phyloP scores from a whole-genome alignment of 2,329 filamentous ascomycete species.

The Stachybotrys chlorohalonatus region DNA sequence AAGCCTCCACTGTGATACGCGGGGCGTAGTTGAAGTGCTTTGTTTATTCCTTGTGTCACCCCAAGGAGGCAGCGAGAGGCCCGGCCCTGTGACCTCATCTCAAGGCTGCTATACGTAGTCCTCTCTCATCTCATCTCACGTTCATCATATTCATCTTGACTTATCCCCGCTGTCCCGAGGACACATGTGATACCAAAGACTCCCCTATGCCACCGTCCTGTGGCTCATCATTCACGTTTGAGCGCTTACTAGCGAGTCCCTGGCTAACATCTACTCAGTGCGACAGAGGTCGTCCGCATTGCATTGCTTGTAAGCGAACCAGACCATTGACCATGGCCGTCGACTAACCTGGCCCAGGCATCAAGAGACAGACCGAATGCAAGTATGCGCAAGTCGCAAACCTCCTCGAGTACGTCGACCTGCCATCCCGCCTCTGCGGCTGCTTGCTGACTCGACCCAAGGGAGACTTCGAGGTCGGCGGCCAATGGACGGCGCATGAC shows the following conservation, averaged over 20 bases:
- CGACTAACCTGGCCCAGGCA: slow-evolving; percentile 37
- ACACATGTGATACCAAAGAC: too few species aligned
- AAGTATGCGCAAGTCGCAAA: slow-evolving; percentile 70
- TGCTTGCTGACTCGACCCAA: slow-evolving; percentile 17
- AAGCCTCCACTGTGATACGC: slow-evolving; percentile 15
- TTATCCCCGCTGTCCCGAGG: too few species aligned
- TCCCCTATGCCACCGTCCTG: too few species aligned
- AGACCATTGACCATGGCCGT: neutral
- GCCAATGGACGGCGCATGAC: slow-evolving; percentile 47
- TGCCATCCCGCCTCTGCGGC: neutral
- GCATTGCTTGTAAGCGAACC: slow-evolving; percentile 47
- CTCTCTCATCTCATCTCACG: too few species aligned
- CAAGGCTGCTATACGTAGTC: too few species aligned
- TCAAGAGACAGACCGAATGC: slow-evolving; percentile 69
- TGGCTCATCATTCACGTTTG: too few species aligned
- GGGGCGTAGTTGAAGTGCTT: neutral
- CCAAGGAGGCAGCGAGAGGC: too few species aligned
- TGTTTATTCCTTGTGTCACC: neutral
- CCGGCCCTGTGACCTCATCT: too few species aligned
- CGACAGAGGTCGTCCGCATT: slow-evolving; percentile 63
- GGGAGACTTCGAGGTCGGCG: slow-evolving; percentile 48
- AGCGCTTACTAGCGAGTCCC: neutral
- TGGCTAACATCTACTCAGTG: slow-evolving; percentile 41
- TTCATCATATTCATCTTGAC: too few species aligned
- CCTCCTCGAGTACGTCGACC: slow-evolving; percentile 55